Evolutionary conservation across 176 grass and related monocot species (phyloP).

Genomic region (Carex scoparia): DNA sequence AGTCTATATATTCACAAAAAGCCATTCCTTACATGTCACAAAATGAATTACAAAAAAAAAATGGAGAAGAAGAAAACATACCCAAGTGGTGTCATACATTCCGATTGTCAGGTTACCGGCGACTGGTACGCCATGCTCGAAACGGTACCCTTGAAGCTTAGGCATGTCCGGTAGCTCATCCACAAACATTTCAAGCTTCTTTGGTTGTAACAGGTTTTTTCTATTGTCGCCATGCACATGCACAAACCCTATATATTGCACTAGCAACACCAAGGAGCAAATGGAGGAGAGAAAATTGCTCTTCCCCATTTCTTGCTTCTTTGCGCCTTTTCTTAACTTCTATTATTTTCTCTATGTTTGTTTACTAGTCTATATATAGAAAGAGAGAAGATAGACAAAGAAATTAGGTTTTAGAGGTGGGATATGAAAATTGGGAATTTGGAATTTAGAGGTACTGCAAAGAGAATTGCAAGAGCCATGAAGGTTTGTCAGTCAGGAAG

Average conservation of each 20-base stretch:
- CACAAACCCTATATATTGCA: slow-evolving; percentile 8
- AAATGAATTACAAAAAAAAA: not conserved
- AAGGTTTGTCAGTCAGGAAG: not conserved
- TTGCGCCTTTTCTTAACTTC: not conserved
- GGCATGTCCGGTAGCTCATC: slow-evolving; percentile 86
- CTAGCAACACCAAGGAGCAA: not conserved
- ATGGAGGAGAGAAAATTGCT: slow-evolving; percentile 9
- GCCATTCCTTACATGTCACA: not conserved
- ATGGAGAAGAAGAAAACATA: slow-evolving; percentile 18
- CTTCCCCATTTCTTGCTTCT: slow-evolving; percentile 36
- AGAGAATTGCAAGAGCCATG: not conserved
- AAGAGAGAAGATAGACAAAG: not conserved
- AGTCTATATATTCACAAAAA: not conserved
- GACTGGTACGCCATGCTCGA: slow-evolving; percentile 33
- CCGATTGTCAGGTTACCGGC: slow-evolving; percentile 81
- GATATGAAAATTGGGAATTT: not conserved
- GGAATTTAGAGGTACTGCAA: not conserved
- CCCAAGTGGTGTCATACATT: slow-evolving; percentile 90
- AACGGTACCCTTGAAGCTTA: slow-evolving; percentile 48
- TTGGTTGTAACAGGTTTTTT: slow-evolving; percentile 24
- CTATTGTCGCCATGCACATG: slow-evolving; percentile 20
- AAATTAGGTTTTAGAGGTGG: not conserved
- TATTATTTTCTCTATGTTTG: not conserved
- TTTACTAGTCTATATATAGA: not conserved
- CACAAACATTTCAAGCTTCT: slow-evolving; percentile 72